A percentile compares a stretch with the other conserved stretches of the same genome.
Conservation (phyloP, 345 rosid genomes). For the Chamaenerion angustifolium region DNA sequence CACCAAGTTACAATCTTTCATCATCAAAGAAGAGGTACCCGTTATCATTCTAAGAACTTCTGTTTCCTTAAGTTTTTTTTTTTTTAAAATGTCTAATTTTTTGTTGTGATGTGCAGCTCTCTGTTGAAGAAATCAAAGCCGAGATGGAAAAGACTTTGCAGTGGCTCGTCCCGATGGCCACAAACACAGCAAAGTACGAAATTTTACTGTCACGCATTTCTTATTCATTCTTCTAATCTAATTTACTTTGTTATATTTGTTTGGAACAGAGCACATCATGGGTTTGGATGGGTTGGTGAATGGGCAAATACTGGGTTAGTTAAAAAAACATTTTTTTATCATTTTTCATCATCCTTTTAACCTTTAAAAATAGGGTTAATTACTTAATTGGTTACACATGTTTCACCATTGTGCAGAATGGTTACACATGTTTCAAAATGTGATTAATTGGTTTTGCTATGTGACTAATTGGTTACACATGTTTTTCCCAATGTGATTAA, state of each 20-base stretch:
- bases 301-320: constrained; percentile 98
- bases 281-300: constrained; percentile 99
- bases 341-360: neutral
- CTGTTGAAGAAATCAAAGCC: constrained; percentile 66
- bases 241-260: neutral
- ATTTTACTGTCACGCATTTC: neutral
- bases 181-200: constrained; percentile 82
- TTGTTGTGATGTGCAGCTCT: constrained; percentile 35
- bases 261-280: constrained; percentile 79
- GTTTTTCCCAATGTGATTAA: too few relatives aligned
- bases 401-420: too few relatives aligned
- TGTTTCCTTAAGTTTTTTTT: neutral
- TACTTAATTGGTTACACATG: too few relatives aligned
- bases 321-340: constrained; percentile 6
- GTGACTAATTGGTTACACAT: too few relatives aligned
- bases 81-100: neutral
- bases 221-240: neutral
- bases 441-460: too few relatives aligned
- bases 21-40: constrained; percentile 43
- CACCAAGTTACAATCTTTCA: constrained; percentile 46
- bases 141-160: constrained; percentile 97
- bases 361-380: neutral
- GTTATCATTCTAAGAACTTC: neutral
- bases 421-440: too few relatives aligned
- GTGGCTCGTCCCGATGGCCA: constrained; percentile 94